phyloP scores from a whole-genome alignment of 78 protist genomes.

The Dictyostelium brefeldianum region DNA sequence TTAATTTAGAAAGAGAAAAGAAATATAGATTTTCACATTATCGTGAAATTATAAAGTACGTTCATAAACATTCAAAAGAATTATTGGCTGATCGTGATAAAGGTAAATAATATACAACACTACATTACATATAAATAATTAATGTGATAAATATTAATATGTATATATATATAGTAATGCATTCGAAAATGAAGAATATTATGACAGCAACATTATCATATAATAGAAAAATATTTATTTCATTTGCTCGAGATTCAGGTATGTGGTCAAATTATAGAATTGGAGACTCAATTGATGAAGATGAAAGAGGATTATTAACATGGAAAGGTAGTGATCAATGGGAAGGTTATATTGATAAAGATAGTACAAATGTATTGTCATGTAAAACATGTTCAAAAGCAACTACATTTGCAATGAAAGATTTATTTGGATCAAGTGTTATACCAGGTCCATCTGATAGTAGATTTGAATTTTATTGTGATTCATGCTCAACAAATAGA shows the following conservation, averaged over 20 bases:
- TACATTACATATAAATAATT: too few relatives aligned
- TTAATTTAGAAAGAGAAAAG: constrained; percentile 71
- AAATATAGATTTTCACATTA: constrained; percentile 72
- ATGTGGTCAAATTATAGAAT: constrained; percentile 74
- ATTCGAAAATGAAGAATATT: constrained; percentile 73
- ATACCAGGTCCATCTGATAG: constrained; percentile 65
- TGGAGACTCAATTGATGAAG: constrained; percentile 57
- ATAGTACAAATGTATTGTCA: neutral
- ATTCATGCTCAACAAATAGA: neutral
- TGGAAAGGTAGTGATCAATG: constrained; percentile 40
- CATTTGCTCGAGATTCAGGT: constrained; percentile 80
- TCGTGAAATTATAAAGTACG: constrained; percentile 62
- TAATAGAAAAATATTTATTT: constrained; percentile 64
- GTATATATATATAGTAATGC: constrained; percentile 5
- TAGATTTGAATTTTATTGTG: constrained; percentile 64
- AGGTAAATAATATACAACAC: constrained; percentile 11
- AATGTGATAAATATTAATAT: neutral
- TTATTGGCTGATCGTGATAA: constrained; percentile 57
- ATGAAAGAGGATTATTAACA: constrained; percentile 58
- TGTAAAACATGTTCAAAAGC: constrained; percentile 30
- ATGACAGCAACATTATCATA: constrained; percentile 71
- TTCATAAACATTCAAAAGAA: constrained; percentile 44
- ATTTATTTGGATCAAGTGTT: constrained; percentile 39
- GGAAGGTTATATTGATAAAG: constrained; percentile 30
- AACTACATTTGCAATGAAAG: constrained; percentile 8